Base-by-base conservation (phyloP, 352 stramenopile species). In the Phytophthora idaei region DNA sequence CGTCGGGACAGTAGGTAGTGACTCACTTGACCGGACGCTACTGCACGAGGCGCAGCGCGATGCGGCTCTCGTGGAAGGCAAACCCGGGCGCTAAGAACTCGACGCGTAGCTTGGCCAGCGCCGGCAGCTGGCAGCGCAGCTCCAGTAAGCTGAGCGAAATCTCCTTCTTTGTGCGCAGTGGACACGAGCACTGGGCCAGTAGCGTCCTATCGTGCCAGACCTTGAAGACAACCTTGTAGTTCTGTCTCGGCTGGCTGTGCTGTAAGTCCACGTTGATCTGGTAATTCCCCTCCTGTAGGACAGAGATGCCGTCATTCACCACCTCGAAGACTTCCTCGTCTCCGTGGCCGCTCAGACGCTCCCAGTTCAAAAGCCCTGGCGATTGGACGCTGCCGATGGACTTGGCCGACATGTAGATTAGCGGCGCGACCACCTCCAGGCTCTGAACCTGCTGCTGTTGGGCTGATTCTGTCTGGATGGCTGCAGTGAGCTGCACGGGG, bases 211-310 rank as follows among this genome's bases (percentile, higher is more conserved):
- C 61, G 32, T 76, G 51, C 76, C 76, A 83, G 12, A 79, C 45
- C 42, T 77, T 79, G 60, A 79, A 83, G 6, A 67, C 49, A 54
- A 64, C 69, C 12, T 69, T 77, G 51, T 71, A 75, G 48, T 71
- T 72, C 52, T 77, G 68, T 45, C 64, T 62, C 41, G 69, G 71
- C 34, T 77, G 72, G 28, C 66, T 79, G 48, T 83, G 76, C 46
- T 75, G 55, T 48, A 83, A 37, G 51, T 83, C 76, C 39, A 83
- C 57, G 39, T 83, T 83, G 34, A 83, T 37, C 62, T 83, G 73
- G 63, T 79, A 83, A 39, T 42, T 63, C 15, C 73, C 76, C 15
- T 76, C 69, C 12, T 71, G 58, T 36, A 71, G 28, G 42, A 83
- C 63, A 9, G 34, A 61, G 28, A 78, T 49, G 34, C 71, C 71